Evolutionary conservation across 768 basidiomycete genomes (phyloP).

Genomic region (Leccinum ochraceum): DNA sequence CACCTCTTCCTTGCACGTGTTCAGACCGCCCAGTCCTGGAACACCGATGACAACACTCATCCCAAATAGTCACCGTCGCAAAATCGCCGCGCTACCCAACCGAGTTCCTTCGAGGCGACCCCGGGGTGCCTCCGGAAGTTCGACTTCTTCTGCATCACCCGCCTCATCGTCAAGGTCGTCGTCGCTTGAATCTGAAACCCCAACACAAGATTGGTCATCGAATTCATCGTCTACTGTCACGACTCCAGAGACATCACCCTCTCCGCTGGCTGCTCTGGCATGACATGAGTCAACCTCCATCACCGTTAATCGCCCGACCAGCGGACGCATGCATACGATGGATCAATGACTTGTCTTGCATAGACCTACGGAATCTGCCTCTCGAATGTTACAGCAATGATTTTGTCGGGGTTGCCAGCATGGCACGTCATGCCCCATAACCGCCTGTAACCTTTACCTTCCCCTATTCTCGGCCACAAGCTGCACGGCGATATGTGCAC

Average conservation of each 20-base stretch:
- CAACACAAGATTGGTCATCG: neutral
- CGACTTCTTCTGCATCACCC: neutral
- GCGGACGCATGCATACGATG: neutral
- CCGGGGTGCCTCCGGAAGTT: neutral
- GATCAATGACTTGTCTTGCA: neutral
- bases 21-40: conserved; percentile 21
- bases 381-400: neutral
- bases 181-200: neutral
- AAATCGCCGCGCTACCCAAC: conserved; percentile 28
- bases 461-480: neutral
- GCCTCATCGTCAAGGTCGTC: neutral
- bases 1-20: conserved; percentile 14
- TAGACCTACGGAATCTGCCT: neutral
- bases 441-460: neutral
- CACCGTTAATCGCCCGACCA: neutral
- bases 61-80: conserved; percentile 6
- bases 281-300: neutral
- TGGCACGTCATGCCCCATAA: neutral
- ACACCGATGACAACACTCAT: conserved; percentile 18
- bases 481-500: neutral
- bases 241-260: conserved; percentile 1
- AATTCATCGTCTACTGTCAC: neutral
- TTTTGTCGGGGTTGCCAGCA: neutral
- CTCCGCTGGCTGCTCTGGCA: neutral
- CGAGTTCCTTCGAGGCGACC: conserved; percentile 21